Conservation (phyloP, 2,329 filamentous ascomycete genomes). For the Colletotrichum euphorbiae region DNA sequence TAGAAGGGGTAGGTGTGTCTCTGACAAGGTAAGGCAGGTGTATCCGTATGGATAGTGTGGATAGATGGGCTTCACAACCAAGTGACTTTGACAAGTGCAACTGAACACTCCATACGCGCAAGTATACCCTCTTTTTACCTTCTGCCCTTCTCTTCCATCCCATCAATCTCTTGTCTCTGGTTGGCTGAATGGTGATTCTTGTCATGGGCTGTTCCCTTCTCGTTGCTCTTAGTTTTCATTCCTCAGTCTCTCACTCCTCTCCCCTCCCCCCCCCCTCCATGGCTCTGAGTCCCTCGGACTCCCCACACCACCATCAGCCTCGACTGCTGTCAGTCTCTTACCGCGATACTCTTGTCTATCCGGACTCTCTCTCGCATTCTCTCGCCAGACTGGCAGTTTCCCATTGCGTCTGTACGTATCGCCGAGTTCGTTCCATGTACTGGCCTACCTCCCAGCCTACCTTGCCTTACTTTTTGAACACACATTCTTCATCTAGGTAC, state of each 20-base stretch:
- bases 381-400: conserved; percentile 28
- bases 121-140: conserved; percentile 12
- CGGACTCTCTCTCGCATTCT: conserved; percentile 26
- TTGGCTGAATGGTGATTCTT: conserved; percentile 11
- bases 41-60: conserved; percentile 26
- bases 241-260: conserved; percentile 1
- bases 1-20: conserved; percentile 30
- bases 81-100: conserved; percentile 19
- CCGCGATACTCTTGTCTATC: conserved; percentile 23
- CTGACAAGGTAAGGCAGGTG: conserved; percentile 28
- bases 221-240: conserved; percentile 14
- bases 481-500: conserved; percentile 42
- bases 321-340: conserved; percentile 12
- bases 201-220: conserved; percentile 27
- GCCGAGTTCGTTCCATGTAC: conserved; percentile 39
- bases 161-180: conserved; percentile 23
- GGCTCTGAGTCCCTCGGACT: conserved; percentile 38
- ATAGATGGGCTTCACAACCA: conserved; percentile 20
- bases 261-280: background rate
- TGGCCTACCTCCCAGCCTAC: conserved; percentile 7
- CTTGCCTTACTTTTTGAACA: conserved; percentile 28
- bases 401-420: conserved; percentile 18
- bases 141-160: conserved; percentile 32
- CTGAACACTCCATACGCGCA: conserved; percentile 13
- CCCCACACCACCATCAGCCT: conserved; percentile 38